Evolutionary conservation across 768 basidiomycete species (phyloP), one percentile per base, ranked within the genome.

Genomic region (Phaffia tasmanica): DNA sequence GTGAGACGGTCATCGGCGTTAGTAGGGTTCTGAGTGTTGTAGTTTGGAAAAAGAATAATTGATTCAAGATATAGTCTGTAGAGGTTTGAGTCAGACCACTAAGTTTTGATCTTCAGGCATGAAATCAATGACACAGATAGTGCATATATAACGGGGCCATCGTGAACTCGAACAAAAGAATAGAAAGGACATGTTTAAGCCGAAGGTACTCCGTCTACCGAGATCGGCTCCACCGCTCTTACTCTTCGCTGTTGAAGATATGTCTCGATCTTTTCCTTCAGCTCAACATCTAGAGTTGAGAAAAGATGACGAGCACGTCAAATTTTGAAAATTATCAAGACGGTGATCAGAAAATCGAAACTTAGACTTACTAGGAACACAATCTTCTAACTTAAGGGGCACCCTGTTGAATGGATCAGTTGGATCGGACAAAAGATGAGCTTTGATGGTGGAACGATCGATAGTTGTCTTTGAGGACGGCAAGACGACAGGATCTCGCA

Each of bases 371-470:
- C 92, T 77, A 30, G 89, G 83, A 66, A 85, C 74, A 18, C 93
- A 85, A 15, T 93, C 87, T 63, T 86, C 87, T 70, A 92, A 83
- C 14, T 79, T 76, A 30, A 95, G 79, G 1, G 94, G 89, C 46
- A 81, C 79, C 32, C 95, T 86, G 76, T 97, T 99, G 82, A 98
- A 99, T 0, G 95, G 95, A 76, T 99, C 95, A 62, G 84, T 88
- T 21, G 85, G 77, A 72, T 95, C 93, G 0, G 91, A 94, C 23
- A 99, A 79, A 47, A 97, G 78, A 75, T 95, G 92, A 0, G 91
- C 87, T 72, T 94, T 94, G 79, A 99, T 98, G 1, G 93, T 97
- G 1, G 87, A 81, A 27, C 88, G 84, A 75, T 99, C 95, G 53
- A 99, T 75, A 46, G 88, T 81, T 0, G 83, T 79, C 62, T 79